Percentiles rank a stretch among this genome's conserved stretches.
These are phyloP conservation scores for Cephalotrichum gorgonifer DNA, from an alignment of 2,329 filamentous ascomycete genomes.

Conservation along the genomic window DNA sequence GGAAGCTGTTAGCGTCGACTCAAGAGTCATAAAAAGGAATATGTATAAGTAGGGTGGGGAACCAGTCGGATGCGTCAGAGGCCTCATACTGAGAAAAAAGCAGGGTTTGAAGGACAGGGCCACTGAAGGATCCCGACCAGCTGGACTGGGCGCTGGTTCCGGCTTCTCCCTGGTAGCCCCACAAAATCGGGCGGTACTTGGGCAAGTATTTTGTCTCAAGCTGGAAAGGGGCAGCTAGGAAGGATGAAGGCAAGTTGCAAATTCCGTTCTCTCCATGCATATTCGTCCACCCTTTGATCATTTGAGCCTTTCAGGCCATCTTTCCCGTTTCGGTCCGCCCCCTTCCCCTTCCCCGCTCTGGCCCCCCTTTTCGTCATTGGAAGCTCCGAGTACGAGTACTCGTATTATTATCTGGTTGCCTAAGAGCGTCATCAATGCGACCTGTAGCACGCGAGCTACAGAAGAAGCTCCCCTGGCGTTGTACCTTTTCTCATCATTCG, in stretches of 20 bases:
- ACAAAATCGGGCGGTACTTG: background rate
- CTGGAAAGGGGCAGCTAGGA: background rate
- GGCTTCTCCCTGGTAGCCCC: constrained; percentile 1
- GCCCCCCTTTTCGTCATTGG: background rate
- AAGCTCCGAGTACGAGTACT: background rate
- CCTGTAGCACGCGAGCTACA: no score
- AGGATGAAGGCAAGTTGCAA: background rate
- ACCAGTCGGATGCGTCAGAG: no score
- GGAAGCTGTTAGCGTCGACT: no score
- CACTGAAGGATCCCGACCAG: background rate
- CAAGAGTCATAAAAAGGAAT: no score
- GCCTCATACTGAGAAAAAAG: no score
- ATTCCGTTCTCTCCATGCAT: background rate
- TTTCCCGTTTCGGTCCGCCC: background rate
- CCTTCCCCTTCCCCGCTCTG: background rate
- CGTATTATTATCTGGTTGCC: background rate
- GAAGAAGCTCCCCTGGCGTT: no score
- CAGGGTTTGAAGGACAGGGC: no score
- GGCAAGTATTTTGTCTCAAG: background rate
- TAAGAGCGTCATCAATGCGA: background rate
- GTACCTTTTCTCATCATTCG: no score
- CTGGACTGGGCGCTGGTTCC: background rate
- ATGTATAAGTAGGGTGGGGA: no score
- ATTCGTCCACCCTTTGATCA: no score
- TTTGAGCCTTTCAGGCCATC: background rate